Evolutionary conservation across 768 basidiomycete genomes (phyloP).

Genomic region (Lactarius evosmus): DNA sequence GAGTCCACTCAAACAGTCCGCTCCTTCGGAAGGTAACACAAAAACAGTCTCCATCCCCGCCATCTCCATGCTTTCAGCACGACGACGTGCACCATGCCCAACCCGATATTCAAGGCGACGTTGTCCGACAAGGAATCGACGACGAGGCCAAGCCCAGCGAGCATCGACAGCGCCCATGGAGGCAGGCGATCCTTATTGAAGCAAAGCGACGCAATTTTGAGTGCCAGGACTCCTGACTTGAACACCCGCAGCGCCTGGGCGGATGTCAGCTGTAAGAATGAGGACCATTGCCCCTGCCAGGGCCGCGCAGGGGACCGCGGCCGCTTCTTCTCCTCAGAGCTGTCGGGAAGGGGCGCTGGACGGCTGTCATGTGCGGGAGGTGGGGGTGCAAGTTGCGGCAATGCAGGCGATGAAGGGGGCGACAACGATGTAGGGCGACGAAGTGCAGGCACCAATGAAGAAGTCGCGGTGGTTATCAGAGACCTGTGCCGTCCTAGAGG

Average conservation of each 20-base stretch:
- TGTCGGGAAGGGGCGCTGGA: neutral
- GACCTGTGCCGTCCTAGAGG: constrained; percentile 9
- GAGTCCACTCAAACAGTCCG: neutral
- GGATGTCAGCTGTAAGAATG: neutral
- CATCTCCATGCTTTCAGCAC: constrained; percentile 10
- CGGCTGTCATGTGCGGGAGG: constrained; percentile 16
- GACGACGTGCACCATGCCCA: constrained; percentile 42
- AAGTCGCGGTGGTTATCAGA: constrained; percentile 18
- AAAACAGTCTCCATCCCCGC: neutral
- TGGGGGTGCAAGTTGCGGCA: constrained; percentile 18
- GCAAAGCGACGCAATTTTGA: constrained; percentile 33
- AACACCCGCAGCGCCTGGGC: neutral
- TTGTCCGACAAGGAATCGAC: constrained; percentile 49
- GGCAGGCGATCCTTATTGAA: constrained; percentile 27
- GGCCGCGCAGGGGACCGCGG: neutral
- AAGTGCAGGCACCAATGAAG: constrained; percentile 21
- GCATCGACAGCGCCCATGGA: constrained; percentile 30
- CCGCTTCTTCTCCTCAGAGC: neutral
- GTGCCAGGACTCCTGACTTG: constrained; percentile 31
- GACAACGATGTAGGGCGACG: constrained; percentile 1
- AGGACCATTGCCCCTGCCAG: constrained; percentile 5
- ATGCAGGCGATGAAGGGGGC: constrained; percentile 8
- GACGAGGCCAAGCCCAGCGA: constrained; percentile 40
- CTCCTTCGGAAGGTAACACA: neutral
- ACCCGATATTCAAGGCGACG: constrained; percentile 37